Evolutionary conservation across 225 moss, liverwort and hornwort species (phyloP).

Genomic region (Polytrichum commune): DNA sequence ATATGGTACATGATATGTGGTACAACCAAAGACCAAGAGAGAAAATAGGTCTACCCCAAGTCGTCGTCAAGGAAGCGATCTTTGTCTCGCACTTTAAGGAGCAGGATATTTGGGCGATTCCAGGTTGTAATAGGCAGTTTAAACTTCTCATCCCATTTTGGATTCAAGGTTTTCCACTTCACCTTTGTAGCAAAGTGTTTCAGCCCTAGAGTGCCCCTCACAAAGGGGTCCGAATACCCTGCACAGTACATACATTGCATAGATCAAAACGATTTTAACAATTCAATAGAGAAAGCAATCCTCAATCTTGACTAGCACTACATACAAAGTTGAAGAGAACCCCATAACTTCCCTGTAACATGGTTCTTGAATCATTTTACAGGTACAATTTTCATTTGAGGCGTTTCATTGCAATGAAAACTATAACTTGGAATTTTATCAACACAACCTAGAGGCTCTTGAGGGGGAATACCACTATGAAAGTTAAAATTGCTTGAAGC

Average conservation of each 20-base stretch:
- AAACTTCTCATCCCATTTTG: conserved; percentile 77
- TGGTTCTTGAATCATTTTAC: too few species aligned
- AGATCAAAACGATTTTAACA: too few species aligned
- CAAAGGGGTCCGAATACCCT: conserved; percentile 93
- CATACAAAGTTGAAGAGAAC: neutral
- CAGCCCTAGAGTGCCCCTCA: conserved; percentile 52
- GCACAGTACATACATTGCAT: conserved; percentile 6
- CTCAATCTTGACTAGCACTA: neutral
- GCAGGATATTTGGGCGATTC: conserved; percentile 46
- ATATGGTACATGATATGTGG: neutral
- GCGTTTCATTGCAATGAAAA: too few species aligned
- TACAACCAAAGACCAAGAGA: conserved; percentile 5
- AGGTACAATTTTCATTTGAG: too few species aligned
- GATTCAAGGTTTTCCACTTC: conserved; percentile 74
- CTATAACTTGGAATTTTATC: too few species aligned
- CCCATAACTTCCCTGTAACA: too few species aligned
- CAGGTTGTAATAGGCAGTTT: conserved; percentile 58
- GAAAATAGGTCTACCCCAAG: conserved; percentile 53
- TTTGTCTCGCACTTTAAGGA: conserved; percentile 73
- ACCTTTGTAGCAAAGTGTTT: conserved; percentile 42
- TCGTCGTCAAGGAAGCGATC: conserved; percentile 73
- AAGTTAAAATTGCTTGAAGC: too few species aligned
- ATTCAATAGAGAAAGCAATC: neutral
- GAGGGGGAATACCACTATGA: too few species aligned
- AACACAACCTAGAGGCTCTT: too few species aligned